Evolutionary conservation across 2,329 filamentous ascomycete species (phyloP).

Genomic region (Phyllosticta citribraziliensis): DNA sequence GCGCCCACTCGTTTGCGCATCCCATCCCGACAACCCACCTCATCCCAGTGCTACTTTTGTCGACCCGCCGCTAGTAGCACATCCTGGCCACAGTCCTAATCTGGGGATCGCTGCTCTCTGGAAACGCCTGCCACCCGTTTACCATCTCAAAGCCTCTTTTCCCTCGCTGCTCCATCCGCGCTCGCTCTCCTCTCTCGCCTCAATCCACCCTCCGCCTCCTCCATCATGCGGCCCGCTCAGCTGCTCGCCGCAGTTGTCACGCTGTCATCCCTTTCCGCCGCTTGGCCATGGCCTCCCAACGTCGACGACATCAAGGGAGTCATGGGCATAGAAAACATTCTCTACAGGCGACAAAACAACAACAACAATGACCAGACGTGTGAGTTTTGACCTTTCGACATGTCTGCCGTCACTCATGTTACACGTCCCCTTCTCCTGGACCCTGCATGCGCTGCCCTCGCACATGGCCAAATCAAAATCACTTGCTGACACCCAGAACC

Average conservation of each 20-base stretch:
- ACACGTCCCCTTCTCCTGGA: neutral
- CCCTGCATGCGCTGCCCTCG: neutral
- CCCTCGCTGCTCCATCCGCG: neutral
- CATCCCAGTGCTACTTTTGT: neutral
- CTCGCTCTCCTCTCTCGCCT: neutral
- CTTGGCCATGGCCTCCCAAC: slow-evolving; percentile 17
- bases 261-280: slow-evolving; percentile 26
- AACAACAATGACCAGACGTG: neutral
- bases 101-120: neutral
- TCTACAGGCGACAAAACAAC: slow-evolving; percentile 1
- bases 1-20: neutral
- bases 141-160: neutral
- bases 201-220: neutral
- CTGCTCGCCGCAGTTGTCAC: slow-evolving; percentile 28
- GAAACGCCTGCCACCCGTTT: neutral
- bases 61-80: neutral
- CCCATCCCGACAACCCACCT: neutral
- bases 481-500: neutral
- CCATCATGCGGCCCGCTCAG: slow-evolving; percentile 28
- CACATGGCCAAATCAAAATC: neutral
- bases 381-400: neutral
- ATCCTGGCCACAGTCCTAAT: neutral
- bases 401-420: neutral
- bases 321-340: slow-evolving; percentile 5
- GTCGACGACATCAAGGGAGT: slow-evolving; percentile 6